A percentile compares a stretch with the other conserved stretches of the same genome.
Conservation (phyloP, 371 early-diverging fungal species). For the Mortierella sp. region DNA sequence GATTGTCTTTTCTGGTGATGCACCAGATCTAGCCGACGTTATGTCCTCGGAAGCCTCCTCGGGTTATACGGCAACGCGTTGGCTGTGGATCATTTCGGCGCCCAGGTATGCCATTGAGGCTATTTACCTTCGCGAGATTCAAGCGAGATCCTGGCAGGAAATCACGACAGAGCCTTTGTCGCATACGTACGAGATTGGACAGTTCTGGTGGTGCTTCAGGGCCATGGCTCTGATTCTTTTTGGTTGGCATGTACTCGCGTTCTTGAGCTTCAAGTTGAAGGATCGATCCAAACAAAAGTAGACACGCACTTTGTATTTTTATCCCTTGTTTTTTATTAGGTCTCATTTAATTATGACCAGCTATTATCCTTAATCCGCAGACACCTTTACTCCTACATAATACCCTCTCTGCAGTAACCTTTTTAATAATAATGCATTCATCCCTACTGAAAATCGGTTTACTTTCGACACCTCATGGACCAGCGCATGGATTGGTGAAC, state of each 20-base stretch:
- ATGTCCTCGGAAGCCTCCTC: slow-evolving; percentile 18
- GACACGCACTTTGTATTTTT: background rate
- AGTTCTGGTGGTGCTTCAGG: slow-evolving; percentile 50
- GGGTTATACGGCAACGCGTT: slow-evolving; percentile 50
- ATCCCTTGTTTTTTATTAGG: background rate
- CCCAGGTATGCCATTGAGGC: slow-evolving; percentile 67
- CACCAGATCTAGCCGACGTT: slow-evolving; percentile 58
- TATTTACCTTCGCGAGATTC: slow-evolving; percentile 59
- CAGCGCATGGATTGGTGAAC: too few relatives aligned
- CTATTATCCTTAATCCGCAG: too few relatives aligned
- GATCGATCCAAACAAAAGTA: slow-evolving; percentile 59
- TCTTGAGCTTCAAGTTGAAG: slow-evolving; percentile 59
- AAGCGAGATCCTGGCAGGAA: slow-evolving; percentile 57
- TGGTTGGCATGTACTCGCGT: slow-evolving; percentile 59
- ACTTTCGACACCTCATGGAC: too few relatives aligned
- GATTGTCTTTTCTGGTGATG: slow-evolving; percentile 60
- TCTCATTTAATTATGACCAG: too few relatives aligned
- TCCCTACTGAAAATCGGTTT: too few relatives aligned
- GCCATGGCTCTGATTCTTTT: slow-evolving; percentile 52
- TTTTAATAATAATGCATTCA: too few relatives aligned
- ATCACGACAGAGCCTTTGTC: slow-evolving; percentile 30
- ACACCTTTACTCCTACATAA: too few relatives aligned
- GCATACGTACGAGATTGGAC: slow-evolving; percentile 25
- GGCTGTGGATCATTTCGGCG: slow-evolving; percentile 57
- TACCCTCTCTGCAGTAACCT: too few relatives aligned